Evolutionary conservation across 1,284 basidiomycete genomes (phyloP), one percentile per base, ranked within the genome.

Genomic region (Quambalaria eucalypti): DNA sequence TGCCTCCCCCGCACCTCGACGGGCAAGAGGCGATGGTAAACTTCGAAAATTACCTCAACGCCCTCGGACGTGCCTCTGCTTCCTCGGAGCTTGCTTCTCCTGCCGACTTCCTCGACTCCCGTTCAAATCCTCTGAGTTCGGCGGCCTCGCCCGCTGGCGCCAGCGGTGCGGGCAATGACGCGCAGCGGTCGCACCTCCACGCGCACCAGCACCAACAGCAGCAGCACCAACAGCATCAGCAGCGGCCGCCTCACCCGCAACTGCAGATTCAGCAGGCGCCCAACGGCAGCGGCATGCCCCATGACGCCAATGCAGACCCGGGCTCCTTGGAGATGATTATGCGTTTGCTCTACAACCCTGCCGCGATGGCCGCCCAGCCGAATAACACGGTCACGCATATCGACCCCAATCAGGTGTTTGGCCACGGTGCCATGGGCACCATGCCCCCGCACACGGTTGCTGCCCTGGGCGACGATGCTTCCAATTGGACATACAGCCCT

Each of bases 331-430:
- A 67, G 31, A 62, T 62, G 19, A 67, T 71, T 57, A 71, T 71
- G 65, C 62, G 65, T 51, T 67, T 71, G 65, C 68, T 69, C 49
- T 71, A 71, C 65, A 68, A 65, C 31, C 64, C 64, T 25, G 66
- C 64, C 25, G 66, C 63, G 2, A 46, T 46, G 42, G 42, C 42
- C 2, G 55, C 56, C 8, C 47, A 51, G n/a, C 56, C 53, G 7
- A 57, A 59, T 0, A 58, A 59, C 14, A 28, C 29, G 6, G 56
- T 71, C 48, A 71, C 68, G n/a, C 68, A 71, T 46, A 62, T 71
- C 58, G 66, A 71, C 40, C 68, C 68, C 26, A 71, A 69, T 42
- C 66, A 69, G 46, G 64, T 71, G 14, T 71, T 71, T 52, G 62
- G 51, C 8, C 46, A 54, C 46, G 64, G 62, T 9, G 47, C 40